Base-by-base conservation (phyloP, 164 flowering plant species). In the Akebia trifoliata region DNA sequence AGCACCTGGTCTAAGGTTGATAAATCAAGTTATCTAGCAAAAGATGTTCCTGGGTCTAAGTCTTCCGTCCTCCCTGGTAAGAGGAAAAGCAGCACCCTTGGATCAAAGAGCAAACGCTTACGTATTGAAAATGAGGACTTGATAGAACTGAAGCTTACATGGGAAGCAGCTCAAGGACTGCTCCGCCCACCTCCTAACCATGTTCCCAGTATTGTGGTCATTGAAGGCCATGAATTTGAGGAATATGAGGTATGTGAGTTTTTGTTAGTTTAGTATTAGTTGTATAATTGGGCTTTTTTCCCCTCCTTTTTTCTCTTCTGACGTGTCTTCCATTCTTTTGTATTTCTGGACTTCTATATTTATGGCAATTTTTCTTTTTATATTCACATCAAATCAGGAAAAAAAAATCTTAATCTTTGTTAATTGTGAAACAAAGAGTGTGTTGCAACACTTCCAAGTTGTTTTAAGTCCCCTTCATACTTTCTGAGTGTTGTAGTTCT, bases 131-230 rank as follows among this genome's bases (percentile, higher is more conserved):
- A 57, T 54, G 84, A 69, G 60, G 88, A 87, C 58, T 10, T 76
- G 63, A 70, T 84, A 26, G 85, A 81, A 69, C 75, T 93, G 67
- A 90, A 86, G 69, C 30, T 93, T 55, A 87, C 92, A 2, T 84
- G 87, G 88, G 93, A 85, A 69, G 88, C 84, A 78, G 95, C 91
- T 62, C 98, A 93, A 70, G 85, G 81, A 36, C 68, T 90, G 62
- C 81, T 93, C 21, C 93, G 85, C 2, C 84, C 95, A 4, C 81
- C 95, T 66, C 71, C 72, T 29, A 74, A 73, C 50, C 69, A 57
- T 62, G 56, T 50, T 25, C 87, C 98, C 11, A 80, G 61, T 57
- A 43, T 85, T 59, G 73, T 81, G 57, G 66, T 81, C 21, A 78
- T 90, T 55, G 98, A 87, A 55, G 98, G 87, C 42, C 74, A 69